A percentile compares a stretch with the other conserved stretches of the same genome.
These are phyloP conservation scores for Allomyces macrogynus DNA, from an alignment of 192 early-diverging fungal species.

Conservation along the genomic window DNA sequence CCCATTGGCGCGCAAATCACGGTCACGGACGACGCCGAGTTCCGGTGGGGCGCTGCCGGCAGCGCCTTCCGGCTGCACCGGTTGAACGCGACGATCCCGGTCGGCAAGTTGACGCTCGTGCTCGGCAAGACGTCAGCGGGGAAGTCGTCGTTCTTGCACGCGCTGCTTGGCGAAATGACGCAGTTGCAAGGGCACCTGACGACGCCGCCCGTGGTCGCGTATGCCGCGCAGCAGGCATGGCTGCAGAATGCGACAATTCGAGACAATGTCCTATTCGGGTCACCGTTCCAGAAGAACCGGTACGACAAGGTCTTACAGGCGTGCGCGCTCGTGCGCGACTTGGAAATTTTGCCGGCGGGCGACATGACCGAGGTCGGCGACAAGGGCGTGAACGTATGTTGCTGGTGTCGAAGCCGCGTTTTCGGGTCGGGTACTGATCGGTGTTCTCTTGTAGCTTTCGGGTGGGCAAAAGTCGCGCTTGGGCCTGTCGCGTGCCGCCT, in stretches of 20 bases:
- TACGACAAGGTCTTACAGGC: constrained; percentile 12
- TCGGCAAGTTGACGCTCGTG: constrained; percentile 50
- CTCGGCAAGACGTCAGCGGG: constrained; percentile 74
- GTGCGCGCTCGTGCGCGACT: constrained; percentile 18
- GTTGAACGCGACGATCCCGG: constrained; percentile 43
- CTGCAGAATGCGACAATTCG: constrained; percentile 54
- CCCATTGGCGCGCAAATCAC: not conserved
- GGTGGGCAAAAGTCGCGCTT: constrained; percentile 82
- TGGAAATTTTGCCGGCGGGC: constrained; percentile 12
- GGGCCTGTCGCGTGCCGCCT: constrained; percentile 66
- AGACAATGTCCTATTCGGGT: constrained; percentile 47
- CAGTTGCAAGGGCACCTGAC: constrained; percentile 12
- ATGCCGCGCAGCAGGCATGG: constrained; percentile 18
- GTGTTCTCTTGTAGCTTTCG: constrained; percentile 19
- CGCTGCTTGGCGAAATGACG: constrained; percentile 66
- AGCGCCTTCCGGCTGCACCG: constrained; percentile 33
- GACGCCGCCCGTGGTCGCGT: constrained; percentile 5
- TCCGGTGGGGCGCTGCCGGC: not conserved
- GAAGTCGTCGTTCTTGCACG: constrained; percentile 60
- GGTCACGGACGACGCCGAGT: not conserved
- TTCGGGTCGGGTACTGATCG: no score
- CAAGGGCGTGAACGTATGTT: constrained; percentile 5
- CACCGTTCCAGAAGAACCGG: constrained; percentile 5
- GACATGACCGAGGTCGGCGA: constrained; percentile 15
- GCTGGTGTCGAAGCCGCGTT: no score